These are phyloP conservation scores for Meyerozyma sp. DNA, from an alignment of 1,139 yeast species.

Conservation along the genomic window DNA sequence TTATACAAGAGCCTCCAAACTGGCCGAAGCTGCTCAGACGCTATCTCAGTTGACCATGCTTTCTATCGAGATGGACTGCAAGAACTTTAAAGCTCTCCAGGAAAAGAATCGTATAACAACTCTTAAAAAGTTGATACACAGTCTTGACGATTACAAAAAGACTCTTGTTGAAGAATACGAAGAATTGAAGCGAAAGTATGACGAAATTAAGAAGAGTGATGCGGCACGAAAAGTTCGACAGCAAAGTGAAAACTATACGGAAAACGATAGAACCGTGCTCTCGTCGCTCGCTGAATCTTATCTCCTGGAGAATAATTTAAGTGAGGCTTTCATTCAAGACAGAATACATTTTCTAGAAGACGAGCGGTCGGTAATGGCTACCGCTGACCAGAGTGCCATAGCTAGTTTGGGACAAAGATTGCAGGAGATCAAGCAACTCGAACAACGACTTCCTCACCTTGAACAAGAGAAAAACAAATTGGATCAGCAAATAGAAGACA, in stretches of 20 bases:
- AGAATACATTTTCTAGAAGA: constrained; percentile 33
- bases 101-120: constrained; percentile 29
- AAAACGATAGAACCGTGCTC: constrained; percentile 38
- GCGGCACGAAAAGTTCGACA: constrained; percentile 38
- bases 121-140: constrained; percentile 25
- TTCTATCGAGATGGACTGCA: constrained; percentile 17
- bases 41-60: constrained; percentile 17
- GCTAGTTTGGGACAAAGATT: constrained; percentile 26
- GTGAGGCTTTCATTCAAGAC: constrained; percentile 26
- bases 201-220: constrained; percentile 38
- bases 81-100: constrained; percentile 22
- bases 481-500: constrained; percentile 31
- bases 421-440: constrained; percentile 24
- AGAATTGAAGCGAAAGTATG: constrained; percentile 36
- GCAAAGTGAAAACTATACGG: constrained; percentile 34
- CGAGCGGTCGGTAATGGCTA: constrained; percentile 32
- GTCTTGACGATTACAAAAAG: constrained; percentile 26
- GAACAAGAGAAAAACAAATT: constrained; percentile 19
- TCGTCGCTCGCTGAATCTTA: constrained; percentile 42
- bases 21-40: constrained; percentile 7
- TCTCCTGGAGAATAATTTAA: constrained; percentile 35
- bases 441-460: constrained; percentile 30
- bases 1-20: constrained; percentile 13
- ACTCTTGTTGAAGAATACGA: constrained; percentile 28
- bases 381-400: constrained; percentile 36